Conservation (phyloP, 2,329 filamentous ascomycete genomes). For the Curvularia verruculosa region DNA sequence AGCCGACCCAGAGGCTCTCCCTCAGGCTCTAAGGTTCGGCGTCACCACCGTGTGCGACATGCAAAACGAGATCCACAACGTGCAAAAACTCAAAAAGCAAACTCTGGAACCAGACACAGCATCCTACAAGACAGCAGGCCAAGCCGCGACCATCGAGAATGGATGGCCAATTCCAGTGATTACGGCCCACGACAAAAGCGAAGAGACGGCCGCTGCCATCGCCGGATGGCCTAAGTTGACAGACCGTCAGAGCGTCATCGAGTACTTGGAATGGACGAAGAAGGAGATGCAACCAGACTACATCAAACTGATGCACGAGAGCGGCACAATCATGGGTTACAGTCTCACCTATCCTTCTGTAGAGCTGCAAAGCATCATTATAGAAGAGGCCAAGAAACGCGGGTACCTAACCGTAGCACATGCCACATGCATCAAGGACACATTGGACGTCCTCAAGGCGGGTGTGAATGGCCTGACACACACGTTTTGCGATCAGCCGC, state of each 20-base stretch:
- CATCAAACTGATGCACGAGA: conserved; percentile 61
- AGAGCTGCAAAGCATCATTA: conserved; percentile 54
- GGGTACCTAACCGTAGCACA: conserved; percentile 52
- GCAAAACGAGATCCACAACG: conserved; percentile 48
- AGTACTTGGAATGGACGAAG: conserved; percentile 51
- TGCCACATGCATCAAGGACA: conserved; percentile 49
- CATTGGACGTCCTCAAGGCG: conserved; percentile 50
- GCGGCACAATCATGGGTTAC: conserved; percentile 49
- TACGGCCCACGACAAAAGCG: conserved; percentile 47
- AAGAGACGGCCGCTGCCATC: conserved; percentile 48
- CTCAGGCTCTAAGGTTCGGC: conserved; percentile 57
- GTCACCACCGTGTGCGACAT: conserved; percentile 61
- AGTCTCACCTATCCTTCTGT: conserved; percentile 50
- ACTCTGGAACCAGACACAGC: conserved; percentile 47
- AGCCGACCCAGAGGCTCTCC: conserved; percentile 49
- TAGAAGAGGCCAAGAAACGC: conserved; percentile 49
- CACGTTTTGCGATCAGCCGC: conserved; percentile 50
- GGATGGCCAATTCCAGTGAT: conserved; percentile 59
- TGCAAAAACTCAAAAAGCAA: conserved; percentile 38
- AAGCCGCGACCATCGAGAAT: conserved; percentile 58
- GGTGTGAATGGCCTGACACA: conserved; percentile 55
- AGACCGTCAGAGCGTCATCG: conserved; percentile 49
- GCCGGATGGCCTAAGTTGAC: conserved; percentile 57
- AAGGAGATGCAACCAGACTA: conserved; percentile 54
- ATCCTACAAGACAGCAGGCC: conserved; percentile 57